A percentile compares a stretch with the other conserved stretches of the same genome.
Conservation (phyloP, 1,284 basidiomycete genomes). For the Nidula niveotomentosa region DNA sequence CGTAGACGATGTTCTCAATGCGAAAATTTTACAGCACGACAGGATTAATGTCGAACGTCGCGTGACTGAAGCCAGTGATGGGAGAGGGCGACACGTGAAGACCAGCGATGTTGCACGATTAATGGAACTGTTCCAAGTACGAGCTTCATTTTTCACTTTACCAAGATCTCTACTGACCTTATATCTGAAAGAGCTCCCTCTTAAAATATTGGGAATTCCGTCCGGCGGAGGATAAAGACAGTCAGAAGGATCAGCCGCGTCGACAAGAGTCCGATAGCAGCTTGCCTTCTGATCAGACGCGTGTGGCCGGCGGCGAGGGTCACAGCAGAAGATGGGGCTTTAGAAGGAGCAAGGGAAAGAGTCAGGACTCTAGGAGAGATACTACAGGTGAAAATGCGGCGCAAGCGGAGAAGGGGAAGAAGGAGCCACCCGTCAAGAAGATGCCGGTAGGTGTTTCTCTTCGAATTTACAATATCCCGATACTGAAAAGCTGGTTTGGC, state of each 20-base stretch:
- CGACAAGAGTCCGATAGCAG: slow-evolving; percentile 25
- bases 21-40: slow-evolving; percentile 51
- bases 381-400: slow-evolving; percentile 23
- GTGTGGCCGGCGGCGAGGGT: slow-evolving; percentile 11
- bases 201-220: slow-evolving; percentile 72
- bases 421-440: slow-evolving; percentile 51
- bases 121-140: slow-evolving; percentile 79
- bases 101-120: slow-evolving; percentile 81
- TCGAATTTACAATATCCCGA: background rate
- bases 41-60: slow-evolving; percentile 69
- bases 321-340: background rate
- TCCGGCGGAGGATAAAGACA: slow-evolving; percentile 35
- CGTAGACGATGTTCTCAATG: too few relatives aligned
- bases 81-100: slow-evolving; percentile 46
- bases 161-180: slow-evolving; percentile 4
- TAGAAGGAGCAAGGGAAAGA: slow-evolving; percentile 2
- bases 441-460: slow-evolving; percentile 50
- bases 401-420: slow-evolving; percentile 25
- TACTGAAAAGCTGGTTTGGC: background rate
- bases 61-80: slow-evolving; percentile 38
- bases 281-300: slow-evolving; percentile 28
- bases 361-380: slow-evolving; percentile 2
- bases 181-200: slow-evolving; percentile 54
- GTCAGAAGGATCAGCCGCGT: slow-evolving; percentile 3
- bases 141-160: slow-evolving; percentile 7